These are phyloP conservation scores for Citrus glauca DNA, from an alignment of 345 rosid genomes.

Conservation along the genomic window DNA sequence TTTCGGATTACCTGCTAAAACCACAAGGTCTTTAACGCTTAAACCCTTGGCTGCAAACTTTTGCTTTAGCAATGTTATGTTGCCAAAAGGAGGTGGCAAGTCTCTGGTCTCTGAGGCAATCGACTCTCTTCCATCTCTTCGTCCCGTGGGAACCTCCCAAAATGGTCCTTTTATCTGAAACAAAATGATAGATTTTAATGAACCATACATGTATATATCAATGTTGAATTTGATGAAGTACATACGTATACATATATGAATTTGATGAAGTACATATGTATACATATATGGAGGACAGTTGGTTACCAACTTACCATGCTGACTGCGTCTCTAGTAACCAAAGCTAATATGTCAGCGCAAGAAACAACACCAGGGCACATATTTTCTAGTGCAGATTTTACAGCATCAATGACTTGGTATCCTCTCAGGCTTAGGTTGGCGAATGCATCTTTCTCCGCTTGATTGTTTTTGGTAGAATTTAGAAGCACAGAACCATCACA, in stretches of 20 bases:
- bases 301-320: conserved; percentile 19
- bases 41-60: conserved; percentile 41
- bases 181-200: neutral
- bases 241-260: too few species aligned
- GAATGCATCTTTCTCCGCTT: conserved; percentile 39
- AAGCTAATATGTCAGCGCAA: conserved; percentile 29
- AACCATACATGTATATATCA: too few species aligned
- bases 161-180: conserved; percentile 51
- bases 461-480: conserved; percentile 27
- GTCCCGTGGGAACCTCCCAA: conserved; percentile 55
- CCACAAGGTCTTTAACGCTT: conserved; percentile 45
- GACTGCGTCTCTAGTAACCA: conserved; percentile 37
- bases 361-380: conserved; percentile 34
- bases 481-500: conserved; percentile 55
- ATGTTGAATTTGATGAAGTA: too few species aligned
- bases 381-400: conserved; percentile 32
- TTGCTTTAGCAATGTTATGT: conserved; percentile 27
- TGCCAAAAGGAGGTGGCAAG: conserved; percentile 40
- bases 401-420: conserved; percentile 45
- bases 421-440: conserved; percentile 45
- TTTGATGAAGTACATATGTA: too few species aligned
- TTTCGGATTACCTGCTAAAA: conserved; percentile 39
- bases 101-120: conserved; percentile 18
- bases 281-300: neutral
- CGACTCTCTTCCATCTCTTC: conserved; percentile 65